Evolutionary conservation across 495 filamentous ascomycete genomes (phyloP), one percentile per base, ranked within the genome.

Genomic region (Podospora pseudopauciseta): DNA sequence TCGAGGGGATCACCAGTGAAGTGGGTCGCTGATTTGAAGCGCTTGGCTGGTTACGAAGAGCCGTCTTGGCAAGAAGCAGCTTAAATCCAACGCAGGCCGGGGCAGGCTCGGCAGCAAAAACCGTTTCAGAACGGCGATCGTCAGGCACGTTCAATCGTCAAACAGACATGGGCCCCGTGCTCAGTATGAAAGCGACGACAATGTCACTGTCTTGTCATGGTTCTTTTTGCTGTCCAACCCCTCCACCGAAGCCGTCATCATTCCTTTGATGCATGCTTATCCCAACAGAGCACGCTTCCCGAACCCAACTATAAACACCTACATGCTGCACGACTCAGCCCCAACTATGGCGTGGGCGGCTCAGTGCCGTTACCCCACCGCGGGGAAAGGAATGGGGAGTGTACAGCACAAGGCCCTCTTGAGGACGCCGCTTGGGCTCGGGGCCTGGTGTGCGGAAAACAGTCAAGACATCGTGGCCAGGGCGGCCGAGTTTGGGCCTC

Each of bases 101-200:
- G 64, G 65, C 72, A 65, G 57, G 66, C 60, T 67, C 65, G 55
- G 71, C 66, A 71, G 67, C 73, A 65, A 64, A 72, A 71, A 62
- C 67, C 30, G 77, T 79, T 79, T 79, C 76, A 79, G 69, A 65
- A 73, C 54, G 67, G 20, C 49, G 71, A 79, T 77, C 73, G 66
- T 58, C 76, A 78, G 70, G 74, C 60, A 72, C 66, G 23, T 55
- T 53, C 57, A 55, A 27, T 70, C 65, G 72, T 63, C 61, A 63
- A 44, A 63, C 61, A 44, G 19, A 19, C 16, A 32, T 61, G 16
- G 15, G 6, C 34, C 28, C 59, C 26, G 16, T 61, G 23, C 23
- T 23, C 23, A 23, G 23, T 23, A 23, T 23, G 23, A 26, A 30
- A 30, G 32, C 2, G 59, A 28, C 7, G 30, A 16, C n/a, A 61